phyloP scores from a whole-genome alignment of 2,329 filamentous ascomycete genomes.

The Drechslera avenae region DNA sequence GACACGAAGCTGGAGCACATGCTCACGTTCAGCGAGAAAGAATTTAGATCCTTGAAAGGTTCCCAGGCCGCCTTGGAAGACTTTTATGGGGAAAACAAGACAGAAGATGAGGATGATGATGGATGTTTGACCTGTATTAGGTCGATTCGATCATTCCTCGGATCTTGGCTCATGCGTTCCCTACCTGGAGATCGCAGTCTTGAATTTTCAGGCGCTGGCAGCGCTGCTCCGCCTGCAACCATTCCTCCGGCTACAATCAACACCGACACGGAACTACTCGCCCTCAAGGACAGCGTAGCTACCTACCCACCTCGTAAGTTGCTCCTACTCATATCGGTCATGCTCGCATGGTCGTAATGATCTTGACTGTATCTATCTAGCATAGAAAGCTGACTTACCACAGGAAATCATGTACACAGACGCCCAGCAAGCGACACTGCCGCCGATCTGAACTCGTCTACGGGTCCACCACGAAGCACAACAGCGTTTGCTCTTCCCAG shows the following conservation, averaged over 20 bases:
- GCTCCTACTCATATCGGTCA: not conserved
- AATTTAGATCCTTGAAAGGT: slow-evolving; percentile 1
- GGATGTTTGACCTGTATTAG: not conserved
- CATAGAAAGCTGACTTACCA: not conserved
- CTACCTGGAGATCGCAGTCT: not conserved
- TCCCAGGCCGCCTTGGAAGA: not conserved
- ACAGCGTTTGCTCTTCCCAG: not conserved
- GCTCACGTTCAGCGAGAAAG: not conserved
- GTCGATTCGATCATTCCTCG: not conserved
- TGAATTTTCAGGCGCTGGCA: not conserved
- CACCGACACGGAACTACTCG: not conserved
- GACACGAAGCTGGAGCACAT: not conserved
- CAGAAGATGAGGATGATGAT: not conserved
- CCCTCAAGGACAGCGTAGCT: not conserved
- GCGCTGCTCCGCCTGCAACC: not conserved
- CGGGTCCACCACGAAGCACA: not conserved
- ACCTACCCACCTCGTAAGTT: not conserved
- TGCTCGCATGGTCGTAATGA: not conserved
- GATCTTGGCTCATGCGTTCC: not conserved
- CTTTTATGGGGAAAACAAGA: not conserved
- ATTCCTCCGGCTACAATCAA: not conserved
- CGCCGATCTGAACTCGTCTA: not conserved
- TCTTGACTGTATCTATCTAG: slow-evolving; percentile 1
- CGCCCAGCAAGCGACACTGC: not conserved
- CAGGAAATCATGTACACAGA: slow-evolving; percentile 1